Conservation (phyloP, 495 filamentous ascomycete species). For the Neurospora tetrasperma region DNA sequence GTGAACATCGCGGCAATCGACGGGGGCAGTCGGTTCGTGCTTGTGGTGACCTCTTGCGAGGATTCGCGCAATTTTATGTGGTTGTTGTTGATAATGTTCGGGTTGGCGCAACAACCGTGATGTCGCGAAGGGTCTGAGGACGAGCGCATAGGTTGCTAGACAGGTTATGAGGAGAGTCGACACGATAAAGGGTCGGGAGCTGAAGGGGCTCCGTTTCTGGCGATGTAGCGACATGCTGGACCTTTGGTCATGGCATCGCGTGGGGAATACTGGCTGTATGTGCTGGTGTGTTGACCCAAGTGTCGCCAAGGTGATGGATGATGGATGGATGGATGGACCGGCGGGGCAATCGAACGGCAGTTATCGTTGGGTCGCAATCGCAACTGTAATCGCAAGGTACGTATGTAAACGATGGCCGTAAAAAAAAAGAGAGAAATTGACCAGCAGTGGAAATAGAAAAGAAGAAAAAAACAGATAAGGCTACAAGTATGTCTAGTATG, state of each 20-base stretch:
- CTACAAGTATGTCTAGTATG: not conserved
- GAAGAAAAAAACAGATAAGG: not conserved
- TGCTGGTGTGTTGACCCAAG: not conserved
- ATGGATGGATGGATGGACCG: not conserved
- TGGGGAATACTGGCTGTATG: not conserved
- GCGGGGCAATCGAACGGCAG: not conserved
- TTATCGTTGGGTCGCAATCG: not conserved
- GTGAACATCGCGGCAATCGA: conserved; percentile 75
- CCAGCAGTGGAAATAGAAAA: not conserved
- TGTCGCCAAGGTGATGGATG: not conserved
- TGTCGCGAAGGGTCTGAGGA: conserved; percentile 4
- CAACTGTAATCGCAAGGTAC: not conserved
- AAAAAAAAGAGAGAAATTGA: not conserved
- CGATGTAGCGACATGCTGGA: conserved; percentile 14
- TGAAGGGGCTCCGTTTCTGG: conserved; percentile 14
- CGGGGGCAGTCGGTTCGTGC: conserved; percentile 6
- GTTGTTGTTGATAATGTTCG: not conserved
- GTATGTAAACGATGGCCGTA: not conserved
- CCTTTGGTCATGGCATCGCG: conserved; percentile 6
- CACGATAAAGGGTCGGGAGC: conserved; percentile 30
- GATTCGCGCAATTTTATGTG: not conserved
- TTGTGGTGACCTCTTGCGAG: conserved; percentile 2
- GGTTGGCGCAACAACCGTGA: conserved; percentile 6
- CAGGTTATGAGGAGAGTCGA: conserved; percentile 26
- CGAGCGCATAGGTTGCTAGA: conserved; percentile 25